phyloP scores from a whole-genome alignment of 306 rosid species.

The Herpetospermum pedunculosum region DNA sequence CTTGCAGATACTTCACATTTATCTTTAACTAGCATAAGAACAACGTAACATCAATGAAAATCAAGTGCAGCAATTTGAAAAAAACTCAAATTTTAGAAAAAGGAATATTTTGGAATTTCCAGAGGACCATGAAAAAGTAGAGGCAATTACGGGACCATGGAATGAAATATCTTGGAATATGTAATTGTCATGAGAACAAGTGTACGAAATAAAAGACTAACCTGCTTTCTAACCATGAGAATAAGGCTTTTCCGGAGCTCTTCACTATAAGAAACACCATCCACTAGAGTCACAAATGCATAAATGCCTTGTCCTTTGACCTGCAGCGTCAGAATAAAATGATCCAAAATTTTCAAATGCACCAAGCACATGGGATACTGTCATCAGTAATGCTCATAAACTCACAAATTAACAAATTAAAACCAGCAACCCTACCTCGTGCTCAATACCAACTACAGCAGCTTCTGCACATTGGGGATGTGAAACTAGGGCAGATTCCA shows the following conservation, averaged over 20 bases:
- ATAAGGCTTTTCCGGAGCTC: slow-evolving; percentile 72
- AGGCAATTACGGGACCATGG: background rate
- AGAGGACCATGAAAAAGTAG: background rate
- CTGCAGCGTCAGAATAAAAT: slow-evolving; percentile 25
- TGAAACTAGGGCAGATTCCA: slow-evolving; percentile 96
- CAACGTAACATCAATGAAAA: background rate
- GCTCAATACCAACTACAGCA: slow-evolving; percentile 96
- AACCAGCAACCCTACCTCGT: slow-evolving; percentile 48
- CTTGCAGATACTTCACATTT: background rate
- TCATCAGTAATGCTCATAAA: background rate
- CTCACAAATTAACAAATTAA: slow-evolving; percentile 1
- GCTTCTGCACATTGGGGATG: slow-evolving; percentile 92
- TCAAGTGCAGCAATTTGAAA: background rate
- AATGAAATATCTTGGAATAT: background rate
- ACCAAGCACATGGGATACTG: background rate
- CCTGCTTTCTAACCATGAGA: slow-evolving; percentile 78
- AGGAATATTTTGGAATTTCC: background rate
- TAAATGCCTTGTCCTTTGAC: slow-evolving; percentile 95
- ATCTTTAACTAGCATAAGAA: background rate
- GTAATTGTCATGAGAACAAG: slow-evolving; percentile 1
- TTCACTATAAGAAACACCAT: slow-evolving; percentile 82
- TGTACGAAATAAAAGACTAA: slow-evolving; percentile 15
- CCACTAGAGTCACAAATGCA: slow-evolving; percentile 85
- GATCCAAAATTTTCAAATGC: background rate
- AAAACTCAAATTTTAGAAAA: background rate